phyloP scores from a whole-genome alignment of 2,329 filamentous ascomycete genomes.

The Alternaria conjuncta region DNA sequence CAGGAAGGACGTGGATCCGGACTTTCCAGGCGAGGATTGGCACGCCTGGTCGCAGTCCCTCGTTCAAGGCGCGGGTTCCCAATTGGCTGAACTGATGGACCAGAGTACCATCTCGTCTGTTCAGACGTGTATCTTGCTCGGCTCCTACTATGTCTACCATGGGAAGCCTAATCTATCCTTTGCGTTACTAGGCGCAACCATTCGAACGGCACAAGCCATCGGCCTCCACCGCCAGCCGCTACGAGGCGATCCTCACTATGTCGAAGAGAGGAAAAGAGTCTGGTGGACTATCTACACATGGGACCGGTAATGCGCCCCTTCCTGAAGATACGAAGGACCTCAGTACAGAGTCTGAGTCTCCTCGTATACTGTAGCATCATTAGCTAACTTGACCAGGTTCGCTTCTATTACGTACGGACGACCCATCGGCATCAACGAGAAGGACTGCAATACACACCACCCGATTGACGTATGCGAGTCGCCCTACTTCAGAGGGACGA shows the following conservation, averaged over 20 bases:
- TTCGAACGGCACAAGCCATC: conserved; percentile 47
- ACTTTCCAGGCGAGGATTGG: conserved; percentile 17
- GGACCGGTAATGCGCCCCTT: conserved; percentile 35
- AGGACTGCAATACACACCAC: conserved; percentile 48
- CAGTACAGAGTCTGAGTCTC: not conserved
- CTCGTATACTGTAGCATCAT: not conserved
- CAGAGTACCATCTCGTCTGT: conserved; percentile 47
- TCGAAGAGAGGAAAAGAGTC: conserved; percentile 49
- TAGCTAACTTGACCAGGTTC: conserved; percentile 30
- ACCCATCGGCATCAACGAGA: conserved; percentile 52
- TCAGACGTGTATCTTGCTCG: conserved; percentile 51
- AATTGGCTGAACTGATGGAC: conserved; percentile 52
- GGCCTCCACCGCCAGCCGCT: conserved; percentile 42
- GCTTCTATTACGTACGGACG: conserved; percentile 52
- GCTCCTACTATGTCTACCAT: conserved; percentile 53
- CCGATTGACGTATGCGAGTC: conserved; percentile 45
- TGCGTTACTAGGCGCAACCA: conserved; percentile 47
- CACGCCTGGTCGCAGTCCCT: conserved; percentile 21
- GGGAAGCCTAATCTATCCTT: conserved; percentile 52
- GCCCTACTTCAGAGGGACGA: conserved; percentile 27
- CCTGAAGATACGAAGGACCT: not conserved
- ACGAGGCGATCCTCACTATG: conserved; percentile 26
- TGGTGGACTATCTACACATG: conserved; percentile 55
- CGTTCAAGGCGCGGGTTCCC: conserved; percentile 39
- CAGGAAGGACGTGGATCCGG: conserved; percentile 16